Conservation (phyloP, 495 filamentous ascomycete genomes). For the Xylaria flabelliformis region DNA sequence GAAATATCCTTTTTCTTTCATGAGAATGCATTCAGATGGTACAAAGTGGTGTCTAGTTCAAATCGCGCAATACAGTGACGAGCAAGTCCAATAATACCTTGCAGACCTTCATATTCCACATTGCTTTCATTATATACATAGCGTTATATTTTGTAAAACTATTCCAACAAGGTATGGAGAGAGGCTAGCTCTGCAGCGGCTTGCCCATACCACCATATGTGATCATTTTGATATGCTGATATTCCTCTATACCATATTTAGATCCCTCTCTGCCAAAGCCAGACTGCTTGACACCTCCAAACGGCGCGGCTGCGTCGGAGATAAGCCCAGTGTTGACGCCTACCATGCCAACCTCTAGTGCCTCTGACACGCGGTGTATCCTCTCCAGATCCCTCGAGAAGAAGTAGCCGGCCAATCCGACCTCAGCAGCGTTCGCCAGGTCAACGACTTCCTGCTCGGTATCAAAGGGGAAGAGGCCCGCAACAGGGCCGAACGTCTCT, state of each 20-base stretch:
- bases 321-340: constrained; percentile 86
- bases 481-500: constrained; percentile 89
- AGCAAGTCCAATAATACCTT: too few species aligned
- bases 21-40: too few species aligned
- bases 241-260: constrained; percentile 90
- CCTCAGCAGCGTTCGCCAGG: constrained; percentile 76
- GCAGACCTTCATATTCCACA: too few species aligned
- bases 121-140: too few species aligned
- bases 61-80: too few species aligned
- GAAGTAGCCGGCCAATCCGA: constrained; percentile 88
- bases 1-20: too few species aligned
- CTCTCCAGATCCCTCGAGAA: constrained; percentile 76
- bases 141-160: too few species aligned
- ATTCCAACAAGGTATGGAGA: too few species aligned
- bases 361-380: constrained; percentile 78
- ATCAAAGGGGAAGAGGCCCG: constrained; percentile 81
- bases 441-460: constrained; percentile 84
- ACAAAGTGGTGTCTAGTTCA: too few species aligned
- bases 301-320: constrained; percentile 81
- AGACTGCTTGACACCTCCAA: constrained; percentile 92
- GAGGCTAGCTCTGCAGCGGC: constrained; percentile 51
- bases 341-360: constrained; percentile 89
- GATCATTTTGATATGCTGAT: constrained; percentile 84
- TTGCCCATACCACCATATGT: constrained; percentile 79
- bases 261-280: constrained; percentile 94